Base-by-base conservation (phyloP, 129 eudicot species). In the Arctium lappa region DNA sequence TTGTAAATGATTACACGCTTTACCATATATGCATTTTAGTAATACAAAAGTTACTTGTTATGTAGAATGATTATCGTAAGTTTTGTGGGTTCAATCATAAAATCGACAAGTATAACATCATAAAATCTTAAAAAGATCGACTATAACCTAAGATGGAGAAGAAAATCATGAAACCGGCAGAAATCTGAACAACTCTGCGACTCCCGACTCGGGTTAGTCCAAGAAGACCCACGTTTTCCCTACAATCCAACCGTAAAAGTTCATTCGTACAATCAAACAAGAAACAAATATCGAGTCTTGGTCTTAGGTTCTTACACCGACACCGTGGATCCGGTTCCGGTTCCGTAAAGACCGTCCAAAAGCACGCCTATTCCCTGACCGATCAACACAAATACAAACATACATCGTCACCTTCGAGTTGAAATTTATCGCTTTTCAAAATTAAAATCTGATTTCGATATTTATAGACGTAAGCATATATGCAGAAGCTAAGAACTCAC, bases 271-370 rank as follows among this genome's bases (percentile, higher is more conserved):
- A 60, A 53, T 12, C 73, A 73, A 73, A 8, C 3, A 15, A 39
- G 37, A 65, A 3, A 69, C 9, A 80, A 44, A 13, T 42, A 36
- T 63, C 74, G 11, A 9, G 56, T 10, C 10, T n/a, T 6, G 31
- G 53, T 8, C 53, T 29, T 48, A 44, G 76, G 30, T 75, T 42
- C 95, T 90, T 96, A 96, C 99, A 96, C 99, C 0, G 99, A 96
- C 81, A 96, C 97, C 1, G 99, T 85, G 70, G 99, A 96, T 70
- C 99, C 99, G 32, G 90, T 90, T 79, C 91, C 87, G 0, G 99
- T 93, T 80, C 99, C 99, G 79, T 88, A 96, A 32, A 96, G 97
- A 73, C 99, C 99, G 82, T 96, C 99, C 37, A 93, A 87, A 87
- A 96, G 87, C 79, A 91, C 80, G 44, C 99, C 99, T 77, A 96